Percentiles rank a stretch among this genome's conserved stretches.
These are phyloP conservation scores for Crepidotus variabilis DNA, from an alignment of 768 basidiomycete species.

Conservation along the genomic window DNA sequence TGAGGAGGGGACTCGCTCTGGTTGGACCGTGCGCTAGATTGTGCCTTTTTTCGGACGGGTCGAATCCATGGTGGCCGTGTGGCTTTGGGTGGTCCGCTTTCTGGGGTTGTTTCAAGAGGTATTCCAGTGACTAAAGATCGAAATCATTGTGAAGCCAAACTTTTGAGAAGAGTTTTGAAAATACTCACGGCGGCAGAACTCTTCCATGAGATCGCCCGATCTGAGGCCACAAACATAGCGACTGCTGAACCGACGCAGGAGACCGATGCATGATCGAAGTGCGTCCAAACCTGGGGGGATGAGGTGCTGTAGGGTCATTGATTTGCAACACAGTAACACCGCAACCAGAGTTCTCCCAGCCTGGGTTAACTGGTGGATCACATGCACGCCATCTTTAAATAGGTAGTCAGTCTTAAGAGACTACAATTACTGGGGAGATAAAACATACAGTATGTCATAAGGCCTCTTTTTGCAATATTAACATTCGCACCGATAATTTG, in stretches of 20 bases:
- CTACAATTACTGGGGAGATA: conserved; percentile 4
- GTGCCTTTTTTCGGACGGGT: conserved; percentile 77
- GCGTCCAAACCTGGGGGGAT: conserved; percentile 84
- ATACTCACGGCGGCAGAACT: conserved; percentile 79
- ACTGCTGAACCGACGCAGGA: conserved; percentile 86
- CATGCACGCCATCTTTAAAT: conserved; percentile 81
- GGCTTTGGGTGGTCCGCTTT: conserved; percentile 35
- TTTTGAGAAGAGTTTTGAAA: conserved; percentile 6
- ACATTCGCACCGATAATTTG: conserved; percentile 81
- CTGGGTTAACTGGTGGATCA: conserved; percentile 93
- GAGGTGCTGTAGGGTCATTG: conserved; percentile 68
- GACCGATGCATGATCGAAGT: conserved; percentile 80
- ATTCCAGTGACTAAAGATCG: conserved; percentile 67
- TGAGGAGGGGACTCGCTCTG: conserved; percentile 39
- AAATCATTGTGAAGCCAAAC: conserved; percentile 9
- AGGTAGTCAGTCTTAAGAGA: conserved; percentile 8
- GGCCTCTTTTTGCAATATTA: conserved; percentile 78
- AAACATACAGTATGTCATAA: conserved; percentile 92
- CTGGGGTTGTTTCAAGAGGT: conserved; percentile 69
- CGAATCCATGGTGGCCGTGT: conserved; percentile 84
- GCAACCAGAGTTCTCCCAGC: conserved; percentile 90
- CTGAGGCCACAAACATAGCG: conserved; percentile 89
- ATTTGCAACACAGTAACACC: conserved; percentile 83
- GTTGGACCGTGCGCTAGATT: conserved; percentile 41
- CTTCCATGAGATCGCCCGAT: conserved; percentile 91